Conservation (phyloP, 179 eudicot species). For the Drosera spatulata region DNA sequence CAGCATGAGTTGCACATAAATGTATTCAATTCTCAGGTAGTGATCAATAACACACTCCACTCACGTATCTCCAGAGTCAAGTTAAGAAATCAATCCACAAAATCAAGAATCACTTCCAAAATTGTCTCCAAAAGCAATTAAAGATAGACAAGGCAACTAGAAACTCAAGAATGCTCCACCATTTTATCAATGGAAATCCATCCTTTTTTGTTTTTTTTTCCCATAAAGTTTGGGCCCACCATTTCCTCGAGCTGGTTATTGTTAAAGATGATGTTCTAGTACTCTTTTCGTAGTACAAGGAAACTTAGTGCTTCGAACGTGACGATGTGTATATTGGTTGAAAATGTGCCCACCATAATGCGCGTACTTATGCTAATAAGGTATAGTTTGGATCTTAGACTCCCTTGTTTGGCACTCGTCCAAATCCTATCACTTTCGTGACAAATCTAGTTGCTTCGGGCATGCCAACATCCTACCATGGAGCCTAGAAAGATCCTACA, state of each 20-base stretch:
- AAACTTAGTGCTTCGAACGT: background rate
- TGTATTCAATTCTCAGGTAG: conserved; percentile 21
- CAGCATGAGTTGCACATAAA: conserved; percentile 18
- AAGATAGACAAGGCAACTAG: conserved; percentile 9
- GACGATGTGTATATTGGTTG: background rate
- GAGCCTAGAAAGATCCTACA: too few species aligned
- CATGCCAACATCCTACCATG: too few species aligned
- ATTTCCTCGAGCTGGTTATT: background rate
- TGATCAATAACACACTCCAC: conserved; percentile 30
- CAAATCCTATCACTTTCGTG: too few species aligned
- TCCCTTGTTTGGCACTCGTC: too few species aligned
- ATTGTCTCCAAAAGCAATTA: conserved; percentile 13
- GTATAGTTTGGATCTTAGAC: too few species aligned
- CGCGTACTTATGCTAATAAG: too few species aligned
- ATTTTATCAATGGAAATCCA: conserved; percentile 13
- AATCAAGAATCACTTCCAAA: conserved; percentile 16
- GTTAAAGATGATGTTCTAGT: conserved; percentile 3
- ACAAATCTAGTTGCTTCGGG: too few species aligned
- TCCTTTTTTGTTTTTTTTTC: background rate
- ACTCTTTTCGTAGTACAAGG: conserved; percentile 1
- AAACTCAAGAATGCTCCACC: conserved; percentile 15
- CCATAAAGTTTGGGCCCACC: conserved; percentile 12
- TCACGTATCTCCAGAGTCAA: conserved; percentile 25
- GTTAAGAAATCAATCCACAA: conserved; percentile 12
- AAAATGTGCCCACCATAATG: background rate